Base-by-base conservation (phyloP, 2,329 filamentous ascomycete genomes). In the Xylariales sp. region DNA sequence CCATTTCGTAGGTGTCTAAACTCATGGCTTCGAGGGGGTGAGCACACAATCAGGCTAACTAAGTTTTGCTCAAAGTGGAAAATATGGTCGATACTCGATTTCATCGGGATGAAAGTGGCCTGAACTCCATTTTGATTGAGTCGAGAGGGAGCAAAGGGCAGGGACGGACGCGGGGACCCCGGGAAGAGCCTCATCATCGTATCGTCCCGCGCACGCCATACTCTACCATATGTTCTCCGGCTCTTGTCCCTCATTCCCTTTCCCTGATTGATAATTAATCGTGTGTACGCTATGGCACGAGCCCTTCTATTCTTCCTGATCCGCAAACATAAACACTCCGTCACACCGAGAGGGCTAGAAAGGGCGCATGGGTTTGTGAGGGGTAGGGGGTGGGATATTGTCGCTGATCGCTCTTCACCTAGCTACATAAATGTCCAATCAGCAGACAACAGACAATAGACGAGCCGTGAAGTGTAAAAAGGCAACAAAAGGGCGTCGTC, bases 121-220 rank as follows among this genome's bases (percentile, higher is more conserved):
- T 48, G 9, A 16, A 14, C n/a, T 34, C 30, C 34, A 55, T 68
- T 68, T 68, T 63, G 34, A 63, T 49, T 16, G 10, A 60, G 28
- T 6, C 12, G 6, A 16, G 39, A 55, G 53, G 52, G 53, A 49
- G 23, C 14, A 5, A 36, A 60, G 43, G 43, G 54, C 52, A 45
- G 28, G n/a, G 18, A 46, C 14, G n/a, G 18, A 53, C 12, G 34
- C 52, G 30, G 16, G 28, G 30, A 36, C 39, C 41, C 41, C 39
- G 18, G 46, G 18, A 10, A 43, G 28, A 30, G 23, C 32, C 30
- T 28, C 39, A 34, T 32, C 32, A 23, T 7, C 23, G 34, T 39
- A 53, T 54, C 28, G 23, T 10, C 16, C 7, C 18, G 6, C 8
- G 12, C 23, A 9, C 45, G 4, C n/a, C 49, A 28, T 56, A 1